Conservation (phyloP, 2,329 filamentous ascomycete species). For the Fusarium sp. region DNA sequence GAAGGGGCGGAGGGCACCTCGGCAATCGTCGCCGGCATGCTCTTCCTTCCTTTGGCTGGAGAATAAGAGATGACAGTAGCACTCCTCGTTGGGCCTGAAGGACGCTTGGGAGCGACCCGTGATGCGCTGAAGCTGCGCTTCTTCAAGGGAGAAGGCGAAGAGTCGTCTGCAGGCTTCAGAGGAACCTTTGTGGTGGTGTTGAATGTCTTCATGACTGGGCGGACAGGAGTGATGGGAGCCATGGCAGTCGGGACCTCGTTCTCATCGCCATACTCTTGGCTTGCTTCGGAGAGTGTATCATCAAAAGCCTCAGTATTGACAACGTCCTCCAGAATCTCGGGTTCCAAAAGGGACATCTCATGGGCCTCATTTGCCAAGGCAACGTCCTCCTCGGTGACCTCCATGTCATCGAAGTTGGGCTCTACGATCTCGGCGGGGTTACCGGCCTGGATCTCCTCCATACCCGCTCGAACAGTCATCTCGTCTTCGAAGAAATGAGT, state of each 20-base stretch:
- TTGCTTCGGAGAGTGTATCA: conserved; percentile 69
- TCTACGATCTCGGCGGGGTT: conserved; percentile 47
- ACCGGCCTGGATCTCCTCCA: conserved; percentile 18
- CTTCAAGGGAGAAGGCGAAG: conserved; percentile 63
- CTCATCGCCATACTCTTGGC: conserved; percentile 76
- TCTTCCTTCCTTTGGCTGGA: conserved; percentile 60
- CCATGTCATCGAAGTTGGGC: conserved; percentile 60
- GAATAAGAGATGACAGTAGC: conserved; percentile 69
- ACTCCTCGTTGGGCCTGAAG: conserved; percentile 60
- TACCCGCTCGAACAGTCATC: conserved; percentile 60
- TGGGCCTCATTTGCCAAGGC: conserved; percentile 70
- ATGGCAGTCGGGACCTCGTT: conserved; percentile 69
- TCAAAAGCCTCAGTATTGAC: conserved; percentile 56
- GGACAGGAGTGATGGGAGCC: conserved; percentile 68
- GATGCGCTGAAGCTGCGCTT: conserved; percentile 66
- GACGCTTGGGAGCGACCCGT: conserved; percentile 60
- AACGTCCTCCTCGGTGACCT: conserved; percentile 68
- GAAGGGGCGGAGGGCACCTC: conserved; percentile 50
- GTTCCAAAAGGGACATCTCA: conserved; percentile 69
- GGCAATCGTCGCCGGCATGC: conserved; percentile 38
- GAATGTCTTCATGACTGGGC: conserved; percentile 64
- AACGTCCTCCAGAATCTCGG: conserved; percentile 56
- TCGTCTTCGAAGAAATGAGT: conserved; percentile 73
- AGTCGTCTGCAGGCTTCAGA: conserved; percentile 75
- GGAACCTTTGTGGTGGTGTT: conserved; percentile 84